Evolutionary conservation across 228 moss, liverwort and hornwort genomes (phyloP).

Genomic region (Sphagnum fallax): DNA sequence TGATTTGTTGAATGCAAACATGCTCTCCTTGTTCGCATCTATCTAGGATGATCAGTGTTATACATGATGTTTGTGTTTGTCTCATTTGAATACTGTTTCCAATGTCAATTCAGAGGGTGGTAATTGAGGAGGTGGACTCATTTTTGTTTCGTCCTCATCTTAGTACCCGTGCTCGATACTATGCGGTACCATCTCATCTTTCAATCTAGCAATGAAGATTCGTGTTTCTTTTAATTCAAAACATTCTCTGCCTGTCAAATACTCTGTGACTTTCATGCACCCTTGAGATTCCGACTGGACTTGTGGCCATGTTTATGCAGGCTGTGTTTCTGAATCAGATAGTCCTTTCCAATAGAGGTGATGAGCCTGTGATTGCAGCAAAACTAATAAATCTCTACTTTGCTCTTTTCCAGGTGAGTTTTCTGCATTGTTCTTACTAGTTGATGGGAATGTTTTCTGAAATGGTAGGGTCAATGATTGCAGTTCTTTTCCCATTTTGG

Average conservation of each 20-base stretch:
- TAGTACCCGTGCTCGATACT: constrained; percentile 87
- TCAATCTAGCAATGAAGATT: too few species aligned
- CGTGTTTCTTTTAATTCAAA: too few species aligned
- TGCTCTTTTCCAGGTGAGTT: constrained; percentile 76
- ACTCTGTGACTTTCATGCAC: neutral
- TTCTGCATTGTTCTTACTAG: neutral
- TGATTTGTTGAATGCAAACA: neutral
- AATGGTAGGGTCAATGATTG: neutral
- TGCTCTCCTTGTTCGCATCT: neutral
- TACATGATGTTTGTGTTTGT: neutral
- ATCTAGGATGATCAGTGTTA: neutral
- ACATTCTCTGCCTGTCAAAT: neutral
- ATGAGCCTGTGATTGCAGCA: constrained; percentile 79
- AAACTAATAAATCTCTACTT: constrained; percentile 92
- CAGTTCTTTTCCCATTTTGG: neutral
- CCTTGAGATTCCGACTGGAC: neutral
- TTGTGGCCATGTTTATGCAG: constrained; percentile 30
- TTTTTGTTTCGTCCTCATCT: constrained; percentile 93
- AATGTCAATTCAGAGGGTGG: constrained; percentile 45
- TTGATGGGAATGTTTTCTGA: neutral
- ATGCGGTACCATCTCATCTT: constrained; percentile 46
- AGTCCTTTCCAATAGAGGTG: constrained; percentile 57
- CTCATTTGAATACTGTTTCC: neutral
- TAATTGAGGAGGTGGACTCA: constrained; percentile 82
- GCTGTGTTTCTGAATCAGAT: constrained; percentile 95